These are phyloP conservation scores for Talaromyces sp. DNA, from an alignment of 2,329 filamentous ascomycete genomes.

Conservation along the genomic window DNA sequence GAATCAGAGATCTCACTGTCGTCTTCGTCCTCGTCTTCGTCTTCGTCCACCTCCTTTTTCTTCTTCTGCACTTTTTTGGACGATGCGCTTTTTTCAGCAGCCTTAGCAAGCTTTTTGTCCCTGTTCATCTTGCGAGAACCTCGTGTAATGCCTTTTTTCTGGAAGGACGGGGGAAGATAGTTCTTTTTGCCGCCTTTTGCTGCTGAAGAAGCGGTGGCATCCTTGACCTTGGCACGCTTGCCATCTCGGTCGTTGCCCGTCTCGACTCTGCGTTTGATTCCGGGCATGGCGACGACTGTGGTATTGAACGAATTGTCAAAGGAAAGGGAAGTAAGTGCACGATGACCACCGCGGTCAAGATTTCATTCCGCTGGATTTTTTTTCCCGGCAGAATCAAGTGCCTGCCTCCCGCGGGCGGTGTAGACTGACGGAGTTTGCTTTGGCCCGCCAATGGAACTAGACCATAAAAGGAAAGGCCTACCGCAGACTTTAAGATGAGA, in stretches of 20 bases:
- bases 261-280: slow-evolving; percentile 36
- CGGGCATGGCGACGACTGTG: slow-evolving; percentile 25
- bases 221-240: slow-evolving; percentile 35
- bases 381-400: slow-evolving; percentile 8
- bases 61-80: slow-evolving; percentile 29
- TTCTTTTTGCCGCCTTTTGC: slow-evolving; percentile 7
- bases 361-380: slow-evolving; percentile 5
- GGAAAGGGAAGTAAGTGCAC: not conserved
- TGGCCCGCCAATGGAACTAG: not conserved
- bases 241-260: slow-evolving; percentile 32
- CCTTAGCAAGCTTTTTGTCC: slow-evolving; percentile 18
- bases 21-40: slow-evolving; percentile 42
- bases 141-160: slow-evolving; percentile 8
- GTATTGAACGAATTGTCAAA: not conserved
- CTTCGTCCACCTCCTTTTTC: slow-evolving; percentile 30
- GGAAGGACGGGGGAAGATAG: slow-evolving; percentile 3
- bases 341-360: not conserved
- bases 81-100: slow-evolving; percentile 27
- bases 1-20: slow-evolving; percentile 34
- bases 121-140: slow-evolving; percentile 20
- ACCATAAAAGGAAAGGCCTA: not conserved
- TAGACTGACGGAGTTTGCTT: not conserved
- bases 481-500: too few relatives aligned
- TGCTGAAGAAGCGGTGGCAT: slow-evolving; percentile 12
- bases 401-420: slow-evolving; percentile 7